Evolutionary conservation across 768 basidiomycete genomes (phyloP).

Genomic region (Cyathus striatus): DNA sequence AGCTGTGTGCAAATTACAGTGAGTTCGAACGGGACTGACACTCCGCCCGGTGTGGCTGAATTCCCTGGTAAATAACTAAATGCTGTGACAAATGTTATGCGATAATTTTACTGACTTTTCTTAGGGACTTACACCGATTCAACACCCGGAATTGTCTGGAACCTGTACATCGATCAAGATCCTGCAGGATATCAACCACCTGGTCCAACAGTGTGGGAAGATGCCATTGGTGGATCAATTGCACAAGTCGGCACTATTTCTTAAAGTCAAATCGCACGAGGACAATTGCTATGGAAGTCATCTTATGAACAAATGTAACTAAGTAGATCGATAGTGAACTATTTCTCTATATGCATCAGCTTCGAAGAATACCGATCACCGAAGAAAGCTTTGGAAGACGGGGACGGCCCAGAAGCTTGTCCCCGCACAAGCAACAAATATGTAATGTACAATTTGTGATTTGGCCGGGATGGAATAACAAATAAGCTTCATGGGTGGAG

Average conservation of each 20-base stretch:
- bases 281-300: too few relatives aligned
- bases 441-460: too few relatives aligned
- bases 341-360: too few relatives aligned
- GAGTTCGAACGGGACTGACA: slow-evolving; percentile 12
- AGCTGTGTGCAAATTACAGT: slow-evolving; percentile 35
- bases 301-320: too few relatives aligned
- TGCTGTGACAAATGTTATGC: not conserved
- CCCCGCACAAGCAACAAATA: too few relatives aligned
- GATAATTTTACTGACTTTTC: not conserved
- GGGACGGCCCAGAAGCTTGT: too few relatives aligned
- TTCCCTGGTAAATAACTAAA: slow-evolving; percentile 9
- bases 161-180: slow-evolving; percentile 6
- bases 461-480: too few relatives aligned
- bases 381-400: too few relatives aligned
- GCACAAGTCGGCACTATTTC: not conserved
- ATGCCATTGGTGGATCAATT: slow-evolving; percentile 7
- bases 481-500: too few relatives aligned
- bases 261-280: not conserved
- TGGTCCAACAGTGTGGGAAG: slow-evolving; percentile 12
- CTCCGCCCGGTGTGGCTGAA: slow-evolving; percentile 8
- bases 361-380: too few relatives aligned
- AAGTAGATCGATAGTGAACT: too few relatives aligned
- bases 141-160: slow-evolving; percentile 12
- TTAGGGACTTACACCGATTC: slow-evolving; percentile 7
- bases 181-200: slow-evolving; percentile 9